Conservation (phyloP, 2,329 filamentous ascomycete species). For the Tolypocladium endophyticum region DNA sequence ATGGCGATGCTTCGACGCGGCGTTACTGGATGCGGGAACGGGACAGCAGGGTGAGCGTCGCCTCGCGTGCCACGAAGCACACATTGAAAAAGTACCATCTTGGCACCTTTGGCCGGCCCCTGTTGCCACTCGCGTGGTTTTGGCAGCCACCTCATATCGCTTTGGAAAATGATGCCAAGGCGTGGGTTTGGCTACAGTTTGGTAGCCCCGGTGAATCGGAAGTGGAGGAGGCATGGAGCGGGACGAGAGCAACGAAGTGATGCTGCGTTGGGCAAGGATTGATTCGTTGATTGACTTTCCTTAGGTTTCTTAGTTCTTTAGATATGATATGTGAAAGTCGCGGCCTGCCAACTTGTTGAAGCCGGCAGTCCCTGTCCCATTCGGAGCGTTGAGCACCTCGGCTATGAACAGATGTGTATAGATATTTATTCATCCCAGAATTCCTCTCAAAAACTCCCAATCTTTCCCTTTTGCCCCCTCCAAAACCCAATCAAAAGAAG, state of each 20-base stretch:
- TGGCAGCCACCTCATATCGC: neutral
- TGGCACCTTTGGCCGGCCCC: neutral
- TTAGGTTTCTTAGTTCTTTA: neutral
- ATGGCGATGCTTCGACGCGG: neutral
- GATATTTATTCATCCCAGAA: slow-evolving; percentile 1
- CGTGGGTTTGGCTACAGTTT: neutral
- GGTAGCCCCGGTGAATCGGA: neutral
- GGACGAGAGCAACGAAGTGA: neutral
- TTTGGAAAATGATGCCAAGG: neutral
- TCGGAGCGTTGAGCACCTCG: slow-evolving; percentile 8
- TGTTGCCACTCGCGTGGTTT: neutral
- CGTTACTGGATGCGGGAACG: neutral
- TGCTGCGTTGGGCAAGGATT: neutral
- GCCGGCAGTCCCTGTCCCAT: slow-evolving; percentile 1
- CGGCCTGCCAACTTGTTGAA: slow-evolving; percentile 7
- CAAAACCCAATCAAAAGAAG: neutral
- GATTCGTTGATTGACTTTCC: neutral
- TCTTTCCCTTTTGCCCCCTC: neutral
- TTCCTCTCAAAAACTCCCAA: slow-evolving; percentile 7
- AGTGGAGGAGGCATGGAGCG: neutral
- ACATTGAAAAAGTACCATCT: neutral
- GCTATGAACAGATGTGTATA: slow-evolving; percentile 1
- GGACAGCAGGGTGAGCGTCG: neutral
- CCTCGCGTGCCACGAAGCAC: neutral
- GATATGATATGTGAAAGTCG: neutral